These are phyloP conservation scores for Ambrosiella cleistominuta DNA, from an alignment of 2,329 filamentous ascomycete species.

Conservation along the genomic window DNA sequence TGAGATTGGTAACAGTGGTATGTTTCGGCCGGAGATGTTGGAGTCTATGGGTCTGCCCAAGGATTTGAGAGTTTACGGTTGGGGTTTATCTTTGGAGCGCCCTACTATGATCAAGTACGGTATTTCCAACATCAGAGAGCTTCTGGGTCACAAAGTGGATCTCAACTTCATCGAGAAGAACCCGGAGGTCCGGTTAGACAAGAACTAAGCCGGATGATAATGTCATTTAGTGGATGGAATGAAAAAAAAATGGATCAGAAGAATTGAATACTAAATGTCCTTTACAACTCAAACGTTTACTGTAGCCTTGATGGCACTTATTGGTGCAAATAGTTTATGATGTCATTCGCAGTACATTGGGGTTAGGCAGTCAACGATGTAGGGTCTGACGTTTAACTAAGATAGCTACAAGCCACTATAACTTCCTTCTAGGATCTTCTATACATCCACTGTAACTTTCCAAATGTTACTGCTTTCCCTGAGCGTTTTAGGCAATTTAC, in stretches of 20 bases:
- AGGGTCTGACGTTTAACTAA: no score
- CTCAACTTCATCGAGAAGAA: conserved; percentile 82
- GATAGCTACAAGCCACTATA: no score
- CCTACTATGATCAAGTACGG: conserved; percentile 96
- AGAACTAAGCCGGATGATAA: conserved; percentile 37
- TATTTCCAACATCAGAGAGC: conserved; percentile 77
- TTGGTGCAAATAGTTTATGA: neutral
- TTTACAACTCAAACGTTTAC: neutral
- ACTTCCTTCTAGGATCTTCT: neutral
- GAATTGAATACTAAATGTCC: neutral
- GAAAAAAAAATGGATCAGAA: conserved; percentile 7
- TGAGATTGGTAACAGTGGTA: conserved; percentile 94
- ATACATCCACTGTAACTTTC: neutral
- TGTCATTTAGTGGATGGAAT: neutral
- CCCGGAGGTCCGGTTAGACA: conserved; percentile 76
- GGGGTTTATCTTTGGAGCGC: conserved; percentile 77
- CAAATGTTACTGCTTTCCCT: neutral
- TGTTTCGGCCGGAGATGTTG: conserved; percentile 97
- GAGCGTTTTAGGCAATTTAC: neutral
- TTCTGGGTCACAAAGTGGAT: conserved; percentile 91
- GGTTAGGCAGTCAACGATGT: neutral
- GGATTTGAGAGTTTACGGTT: conserved; percentile 86
- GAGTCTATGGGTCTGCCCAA: conserved; percentile 85
- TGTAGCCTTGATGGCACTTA: neutral
- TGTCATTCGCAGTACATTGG: neutral